These are phyloP conservation scores for Heimioporus sp. DNA, from an alignment of 768 basidiomycete species.

Conservation along the genomic window DNA sequence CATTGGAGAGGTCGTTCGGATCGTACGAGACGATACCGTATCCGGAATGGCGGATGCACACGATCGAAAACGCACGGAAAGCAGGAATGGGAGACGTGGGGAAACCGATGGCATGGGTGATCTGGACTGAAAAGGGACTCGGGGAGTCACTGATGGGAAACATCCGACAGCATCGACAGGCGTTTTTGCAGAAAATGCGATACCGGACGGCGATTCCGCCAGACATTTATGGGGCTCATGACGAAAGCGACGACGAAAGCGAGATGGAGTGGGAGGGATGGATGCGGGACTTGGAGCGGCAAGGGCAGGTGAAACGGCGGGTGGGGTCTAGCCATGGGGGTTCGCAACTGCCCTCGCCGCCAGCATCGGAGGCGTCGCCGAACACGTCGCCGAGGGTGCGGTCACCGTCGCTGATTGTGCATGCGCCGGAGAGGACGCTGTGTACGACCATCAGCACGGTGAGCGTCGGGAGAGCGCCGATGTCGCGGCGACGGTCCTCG, in stretches of 20 bases:
- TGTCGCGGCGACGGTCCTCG: constrained; percentile 24
- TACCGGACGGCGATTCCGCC: constrained; percentile 14
- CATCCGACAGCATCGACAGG: constrained; percentile 21
- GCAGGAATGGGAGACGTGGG: constrained; percentile 60
- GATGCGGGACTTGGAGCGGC: constrained; percentile 54
- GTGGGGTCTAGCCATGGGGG: constrained; percentile 1
- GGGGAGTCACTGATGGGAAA: constrained; percentile 20
- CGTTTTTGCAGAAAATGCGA: constrained; percentile 22
- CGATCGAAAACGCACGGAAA: constrained; percentile 49
- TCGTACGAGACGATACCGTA: constrained; percentile 46
- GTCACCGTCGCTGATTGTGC: constrained; percentile 1
- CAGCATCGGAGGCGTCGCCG: constrained; percentile 26
- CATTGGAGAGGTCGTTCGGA: constrained; percentile 16
- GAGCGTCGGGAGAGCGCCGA: constrained; percentile 14
- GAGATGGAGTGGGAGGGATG: constrained; percentile 71
- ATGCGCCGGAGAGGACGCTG: constrained; percentile 5
- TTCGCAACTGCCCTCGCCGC: constrained; percentile 24
- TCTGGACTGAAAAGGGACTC: constrained; percentile 30
- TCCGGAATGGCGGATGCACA: constrained; percentile 62
- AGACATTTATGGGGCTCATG: constrained; percentile 2
- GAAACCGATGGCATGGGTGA: constrained; percentile 49
- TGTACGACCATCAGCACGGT: constrained; percentile 24
- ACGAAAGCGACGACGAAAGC: constrained; percentile 40
- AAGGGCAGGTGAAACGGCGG: constrained; percentile 20
- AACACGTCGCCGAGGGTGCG: background rate